Evolutionary conservation across 345 rosid genomes (phyloP).

Genomic region (sweet orange (Citrus sinensis)): DVS_A1.0 CM039163.1:44872001-44872500

Average conservation of each 20-base stretch:
- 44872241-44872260: conserved; percentile 44
- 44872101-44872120: no score
- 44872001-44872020: neutral
- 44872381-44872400: neutral
- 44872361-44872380: conserved; percentile 21
- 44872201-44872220: conserved; percentile 27
- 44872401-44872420: neutral
- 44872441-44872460: neutral
- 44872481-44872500: neutral
- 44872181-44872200: conserved; percentile 36
- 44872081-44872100: no score
- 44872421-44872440: neutral
- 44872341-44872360: conserved; percentile 10
- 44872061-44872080: neutral
- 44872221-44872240: conserved; percentile 42
- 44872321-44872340: conserved; percentile 8
- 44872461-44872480: neutral
- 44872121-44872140: neutral
- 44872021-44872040: conserved; percentile 11
- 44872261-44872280: conserved; percentile 25
- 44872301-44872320: conserved; percentile 20
- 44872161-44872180: conserved; percentile 39
- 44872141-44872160: conserved; percentile 44
- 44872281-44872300: conserved; percentile 17
- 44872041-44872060: neutral